phyloP scores from a whole-genome alignment of 1,284 basidiomycete species.

The Macrocystidia cucumis region DNA sequence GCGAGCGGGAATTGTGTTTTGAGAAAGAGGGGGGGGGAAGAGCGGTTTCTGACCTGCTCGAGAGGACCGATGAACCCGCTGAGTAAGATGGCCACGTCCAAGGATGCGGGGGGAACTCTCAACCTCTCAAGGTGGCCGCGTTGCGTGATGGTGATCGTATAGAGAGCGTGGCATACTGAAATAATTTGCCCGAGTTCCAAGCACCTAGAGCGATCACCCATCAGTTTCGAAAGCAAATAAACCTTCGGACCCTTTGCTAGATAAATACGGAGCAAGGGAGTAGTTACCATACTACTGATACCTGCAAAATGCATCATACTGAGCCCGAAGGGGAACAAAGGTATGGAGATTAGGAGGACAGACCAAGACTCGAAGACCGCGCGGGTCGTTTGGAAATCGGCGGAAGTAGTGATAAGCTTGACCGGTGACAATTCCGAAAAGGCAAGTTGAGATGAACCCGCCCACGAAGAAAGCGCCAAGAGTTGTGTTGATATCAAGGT shows the following conservation, averaged over 20 bases:
- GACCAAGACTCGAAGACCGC: conserved; percentile 9
- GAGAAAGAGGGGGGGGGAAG: background rate
- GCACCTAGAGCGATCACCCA: conserved; percentile 8
- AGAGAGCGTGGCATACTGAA: conserved; percentile 11
- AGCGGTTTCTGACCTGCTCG: conserved; percentile 15
- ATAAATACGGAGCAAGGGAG: too few relatives aligned
- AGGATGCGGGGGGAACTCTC: conserved; percentile 8
- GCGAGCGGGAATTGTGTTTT: background rate
- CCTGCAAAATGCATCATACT: background rate
- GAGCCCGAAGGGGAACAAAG: background rate
- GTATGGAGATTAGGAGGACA: background rate
- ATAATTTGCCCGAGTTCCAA: conserved; percentile 14
- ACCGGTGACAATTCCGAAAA: conserved; percentile 13
- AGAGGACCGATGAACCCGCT: conserved; percentile 14
- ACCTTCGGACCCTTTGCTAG: too few relatives aligned
- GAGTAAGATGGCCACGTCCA: conserved; percentile 12
- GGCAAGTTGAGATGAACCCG: conserved; percentile 12
- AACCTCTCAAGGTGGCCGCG: conserved; percentile 12
- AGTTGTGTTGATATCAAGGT: conserved; percentile 10
- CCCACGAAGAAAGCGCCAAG: conserved; percentile 17
- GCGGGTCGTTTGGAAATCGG: conserved; percentile 12
- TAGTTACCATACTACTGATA: background rate
- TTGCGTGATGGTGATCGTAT: conserved; percentile 11
- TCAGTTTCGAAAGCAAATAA: background rate
- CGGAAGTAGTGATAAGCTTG: conserved; percentile 13